phyloP scores from a whole-genome alignment of 2,329 filamentous ascomycete genomes.

The Tolypocladium endophyticum region DNA sequence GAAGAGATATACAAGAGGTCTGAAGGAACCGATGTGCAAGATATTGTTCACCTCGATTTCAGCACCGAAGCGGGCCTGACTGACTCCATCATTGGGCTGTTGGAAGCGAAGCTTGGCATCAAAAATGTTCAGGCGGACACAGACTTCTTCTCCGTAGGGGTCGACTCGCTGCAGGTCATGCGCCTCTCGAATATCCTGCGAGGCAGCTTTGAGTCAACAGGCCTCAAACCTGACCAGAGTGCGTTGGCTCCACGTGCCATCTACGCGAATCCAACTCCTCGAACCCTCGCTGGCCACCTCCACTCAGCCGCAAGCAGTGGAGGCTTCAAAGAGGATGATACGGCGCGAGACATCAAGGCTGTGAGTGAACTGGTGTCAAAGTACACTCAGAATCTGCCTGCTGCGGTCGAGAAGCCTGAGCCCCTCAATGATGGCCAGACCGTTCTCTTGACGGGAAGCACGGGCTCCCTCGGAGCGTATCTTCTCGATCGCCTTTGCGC shows the following conservation, averaged over 20 bases:
- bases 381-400: slow-evolving; percentile 17
- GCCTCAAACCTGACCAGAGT: slow-evolving; percentile 4
- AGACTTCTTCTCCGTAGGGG: slow-evolving; percentile 26
- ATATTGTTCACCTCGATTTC: slow-evolving; percentile 7
- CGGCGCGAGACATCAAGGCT: not conserved
- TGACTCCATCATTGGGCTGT: slow-evolving; percentile 11
- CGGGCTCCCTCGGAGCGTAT: slow-evolving; percentile 78
- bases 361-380: slow-evolving; percentile 12
- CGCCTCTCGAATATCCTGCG: slow-evolving; percentile 8
- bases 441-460: slow-evolving; percentile 76
- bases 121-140: slow-evolving; percentile 11
- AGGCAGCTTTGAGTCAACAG: slow-evolving; percentile 8
- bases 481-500: slow-evolving; percentile 33
- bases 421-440: slow-evolving; percentile 31
- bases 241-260: slow-evolving; percentile 12
- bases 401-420: slow-evolving; percentile 10
- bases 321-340: not conserved
- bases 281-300: slow-evolving; percentile 11
- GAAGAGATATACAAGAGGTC: slow-evolving; percentile 26
- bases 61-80: slow-evolving; percentile 11
- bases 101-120: slow-evolving; percentile 6
- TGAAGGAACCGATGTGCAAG: not conserved
- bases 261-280: slow-evolving; percentile 18
- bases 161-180: slow-evolving; percentile 30
- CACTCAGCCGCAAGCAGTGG: slow-evolving; percentile 1